Base-by-base conservation (phyloP, 805 yeast genomes). In the Saturnispora serradocipensis region DNA sequence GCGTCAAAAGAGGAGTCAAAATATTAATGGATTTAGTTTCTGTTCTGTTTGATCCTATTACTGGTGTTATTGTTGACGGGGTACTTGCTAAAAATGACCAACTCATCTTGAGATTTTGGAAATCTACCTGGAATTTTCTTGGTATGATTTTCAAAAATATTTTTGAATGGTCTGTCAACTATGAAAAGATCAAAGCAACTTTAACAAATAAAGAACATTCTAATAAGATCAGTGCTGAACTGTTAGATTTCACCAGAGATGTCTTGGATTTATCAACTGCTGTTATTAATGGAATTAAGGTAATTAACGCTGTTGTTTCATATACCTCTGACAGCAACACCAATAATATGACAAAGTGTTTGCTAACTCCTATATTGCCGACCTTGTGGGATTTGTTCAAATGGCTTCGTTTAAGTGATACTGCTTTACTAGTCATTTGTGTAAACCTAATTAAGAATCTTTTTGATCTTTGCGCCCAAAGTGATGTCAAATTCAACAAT, bases 321-420 rank as follows among this genome's bases (percentile, higher is more conserved):
- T 56, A 59, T 32, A 58, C 58, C 5, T 59, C 56, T 8, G 61
- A 59, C 15, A 25, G 53, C 8, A 45, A 47, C 2, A 55, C 55
- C 10, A 58, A 49, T 5, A 45, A 54, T 35, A 48, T 49, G 49
- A 45, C 53, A 10, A 54, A 55, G 15, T 51, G 56, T 18, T 61
- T 85, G n/a, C 75, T 84, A 52, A 63, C 69, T 9, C 74, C 74
- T 25, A 74, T 86, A 34, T 72, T 86, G 62, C 68, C 71, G n/a
- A 79, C 93, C 0, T 78, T 90, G 54, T 74, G 74, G 13, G 72
- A 81, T 49, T 81, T 87, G 72, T 73, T 87, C 34, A 82, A 81
- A 39, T 86, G 97, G 95, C 72, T 91, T 28, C 74, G 93, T 53
- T 71, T 91, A 45, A 88, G 91, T 53, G 97, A 90, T 65, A 72